These are phyloP conservation scores for Triticum timopheevii DNA, from an alignment of 176 grass and related monocot species.

Conservation along the genomic window DNA sequence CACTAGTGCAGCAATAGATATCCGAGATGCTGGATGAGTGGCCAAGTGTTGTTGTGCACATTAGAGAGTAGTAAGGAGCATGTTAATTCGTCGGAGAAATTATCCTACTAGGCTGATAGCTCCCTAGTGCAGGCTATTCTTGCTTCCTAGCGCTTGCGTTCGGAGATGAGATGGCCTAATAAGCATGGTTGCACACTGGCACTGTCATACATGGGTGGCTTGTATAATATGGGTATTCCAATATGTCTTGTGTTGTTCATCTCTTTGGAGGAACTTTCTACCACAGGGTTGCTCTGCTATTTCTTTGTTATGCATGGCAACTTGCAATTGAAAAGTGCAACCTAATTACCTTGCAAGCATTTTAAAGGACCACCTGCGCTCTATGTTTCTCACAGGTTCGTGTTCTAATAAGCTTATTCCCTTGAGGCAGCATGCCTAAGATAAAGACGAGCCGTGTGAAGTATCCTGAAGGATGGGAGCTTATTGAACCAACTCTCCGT, in stretches of 20 bases:
- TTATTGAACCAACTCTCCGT: constrained; percentile 85
- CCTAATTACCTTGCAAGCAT: background rate
- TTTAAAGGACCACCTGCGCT: background rate
- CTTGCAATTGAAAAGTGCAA: background rate
- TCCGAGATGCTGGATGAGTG: background rate
- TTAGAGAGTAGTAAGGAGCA: background rate
- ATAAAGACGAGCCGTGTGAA: constrained; percentile 95
- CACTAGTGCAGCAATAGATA: background rate
- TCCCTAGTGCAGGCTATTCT: background rate
- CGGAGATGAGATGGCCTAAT: background rate
- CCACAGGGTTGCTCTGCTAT: background rate
- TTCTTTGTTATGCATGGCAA: background rate
- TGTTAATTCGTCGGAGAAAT: background rate
- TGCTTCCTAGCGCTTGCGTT: background rate
- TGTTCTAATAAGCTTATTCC: background rate
- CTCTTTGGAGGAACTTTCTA: background rate
- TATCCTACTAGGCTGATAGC: background rate
- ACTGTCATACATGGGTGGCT: background rate
- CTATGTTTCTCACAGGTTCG: background rate
- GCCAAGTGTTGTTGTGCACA: background rate
- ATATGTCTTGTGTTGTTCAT: background rate
- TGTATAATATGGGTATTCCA: background rate
- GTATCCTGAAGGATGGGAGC: constrained; percentile 98
- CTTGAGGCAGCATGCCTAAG: constrained; percentile 63
- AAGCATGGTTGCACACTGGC: background rate